Base-by-base conservation (phyloP, 176 grass and related monocot species). In the Carex parvula region DNA sequence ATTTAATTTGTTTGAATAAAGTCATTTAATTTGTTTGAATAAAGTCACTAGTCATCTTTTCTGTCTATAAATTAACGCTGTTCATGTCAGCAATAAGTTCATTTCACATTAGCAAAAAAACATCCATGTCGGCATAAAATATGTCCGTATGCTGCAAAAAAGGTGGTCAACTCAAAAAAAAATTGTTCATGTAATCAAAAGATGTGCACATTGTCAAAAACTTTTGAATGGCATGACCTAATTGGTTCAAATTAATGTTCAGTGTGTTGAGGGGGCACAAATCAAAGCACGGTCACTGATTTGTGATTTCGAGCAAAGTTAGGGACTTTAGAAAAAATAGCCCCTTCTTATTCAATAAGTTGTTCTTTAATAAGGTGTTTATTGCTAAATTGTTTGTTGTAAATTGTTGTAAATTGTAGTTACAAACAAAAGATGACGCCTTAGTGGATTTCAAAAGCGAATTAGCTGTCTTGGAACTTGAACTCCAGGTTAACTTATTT, bases 391-490 rank as follows among this genome's bases (percentile, higher is more conserved):
- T 56, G 44, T 72, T 46, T 89, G 11, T 6, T 76, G 15, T 87
- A 69, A 87, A 88, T 46, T 89, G 11, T 6, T 76, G 15, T 87
- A 69, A 87, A 88, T 63, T 86, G 46, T 88, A 98, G 95, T 76
- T 89, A 59, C 92, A 91, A 88, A 70, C 80, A 81, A 91, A 94
- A 84, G 92, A 98, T 87, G 89, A 90, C 62, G 84, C 79, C 65
- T 50, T 92, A 63, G 70, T 86, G 2, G 88, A 93, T 67, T 95
- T 93, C 91, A 95, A 91, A 89, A 88, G 86, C 87, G 91, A 98
- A 85, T 91, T 98, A 86, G 92, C 95, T 76, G 83, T 89, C 73
- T 92, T 98, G 88, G 95, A 98, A 84, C 92, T 95, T 76, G 92
- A 98, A 88, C 88, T 98, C 80, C 92, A 98, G 92, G 95, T 89